phyloP scores from a whole-genome alignment of 768 basidiomycete genomes.

The Xanthoconium purpureum region DNA sequence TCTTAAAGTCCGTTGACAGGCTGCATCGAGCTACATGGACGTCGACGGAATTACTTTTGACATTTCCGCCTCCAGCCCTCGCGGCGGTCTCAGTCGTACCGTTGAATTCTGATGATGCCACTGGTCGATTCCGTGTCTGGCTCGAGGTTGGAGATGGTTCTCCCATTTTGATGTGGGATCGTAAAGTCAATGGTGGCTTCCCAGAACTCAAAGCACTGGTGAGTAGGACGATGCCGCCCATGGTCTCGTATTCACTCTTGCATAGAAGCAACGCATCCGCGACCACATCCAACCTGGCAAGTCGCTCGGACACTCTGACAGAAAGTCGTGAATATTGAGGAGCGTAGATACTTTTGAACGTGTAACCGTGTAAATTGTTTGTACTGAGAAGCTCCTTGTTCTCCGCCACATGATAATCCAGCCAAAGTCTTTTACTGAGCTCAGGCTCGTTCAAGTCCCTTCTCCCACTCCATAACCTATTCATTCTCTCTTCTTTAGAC shows the following conservation, averaged over 20 bases:
- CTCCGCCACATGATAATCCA: conserved; percentile 21
- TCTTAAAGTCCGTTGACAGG: conserved; percentile 43
- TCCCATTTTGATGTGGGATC: conserved; percentile 74
- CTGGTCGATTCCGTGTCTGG: conserved; percentile 92
- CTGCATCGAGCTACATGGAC: conserved; percentile 90
- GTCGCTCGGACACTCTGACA: conserved; percentile 88
- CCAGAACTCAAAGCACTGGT: conserved; percentile 87
- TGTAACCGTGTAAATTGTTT: conserved; percentile 9
- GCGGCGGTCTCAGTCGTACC: conserved; percentile 70
- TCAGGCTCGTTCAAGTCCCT: conserved; percentile 19
- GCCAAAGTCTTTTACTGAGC: conserved; percentile 19
- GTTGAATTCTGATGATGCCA: conserved; percentile 74
- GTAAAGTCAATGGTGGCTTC: conserved; percentile 88
- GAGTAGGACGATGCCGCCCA: conserved; percentile 26
- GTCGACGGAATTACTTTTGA: conserved; percentile 88
- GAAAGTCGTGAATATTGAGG: conserved; percentile 29
- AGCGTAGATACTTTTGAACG: neutral
- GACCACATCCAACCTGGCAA: conserved; percentile 79
- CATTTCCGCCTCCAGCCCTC: conserved; percentile 80
- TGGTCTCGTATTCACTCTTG: conserved; percentile 4
- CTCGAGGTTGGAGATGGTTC: conserved; percentile 40
- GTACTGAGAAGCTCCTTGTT: conserved; percentile 11
- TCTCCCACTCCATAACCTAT: conserved; percentile 6
- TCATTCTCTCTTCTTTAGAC: conserved; percentile 17
- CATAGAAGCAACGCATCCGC: conserved; percentile 85